Conservation (phyloP, 768 basidiomycete genomes). For the Exidia glandulosa region DNA sequence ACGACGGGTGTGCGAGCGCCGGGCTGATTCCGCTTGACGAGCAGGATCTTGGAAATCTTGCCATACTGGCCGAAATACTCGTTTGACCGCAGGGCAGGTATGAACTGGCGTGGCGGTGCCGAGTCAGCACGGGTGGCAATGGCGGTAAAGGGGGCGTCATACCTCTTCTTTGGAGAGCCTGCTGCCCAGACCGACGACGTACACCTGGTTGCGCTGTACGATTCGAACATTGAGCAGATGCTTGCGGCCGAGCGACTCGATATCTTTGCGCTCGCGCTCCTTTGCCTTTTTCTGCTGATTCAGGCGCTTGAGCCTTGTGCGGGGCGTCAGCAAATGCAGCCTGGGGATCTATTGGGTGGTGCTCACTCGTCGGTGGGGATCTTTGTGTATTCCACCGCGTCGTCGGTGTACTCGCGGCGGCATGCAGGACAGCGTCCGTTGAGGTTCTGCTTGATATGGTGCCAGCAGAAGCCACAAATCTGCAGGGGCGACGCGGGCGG, state of each 20-base stretch:
- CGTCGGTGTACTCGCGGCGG: constrained; percentile 83
- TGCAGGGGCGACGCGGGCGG: constrained; percentile 19
- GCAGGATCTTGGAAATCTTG: constrained; percentile 89
- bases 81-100: constrained; percentile 82
- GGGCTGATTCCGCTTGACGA: constrained; percentile 78
- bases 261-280: constrained; percentile 91
- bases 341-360: neutral
- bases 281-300: constrained; percentile 91
- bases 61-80: constrained; percentile 99
- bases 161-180: constrained; percentile 96
- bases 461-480: constrained; percentile 99
- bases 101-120: constrained; percentile 39
- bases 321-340: neutral
- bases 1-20: constrained; percentile 64
- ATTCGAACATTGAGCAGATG: constrained; percentile 89
- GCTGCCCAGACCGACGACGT: constrained; percentile 90
- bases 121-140: constrained; percentile 3
- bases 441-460: constrained; percentile 92
- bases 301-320: constrained; percentile 76
- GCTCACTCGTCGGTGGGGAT: constrained; percentile 92
- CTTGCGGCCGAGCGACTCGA: constrained; percentile 73
- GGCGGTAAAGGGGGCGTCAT: constrained; percentile 15
- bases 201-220: constrained; percentile 93
- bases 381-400: constrained; percentile 88
- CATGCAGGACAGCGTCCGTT: constrained; percentile 97